phyloP scores from a whole-genome alignment of 768 basidiomycete species.

The Infundibulicybe gibba region DNA sequence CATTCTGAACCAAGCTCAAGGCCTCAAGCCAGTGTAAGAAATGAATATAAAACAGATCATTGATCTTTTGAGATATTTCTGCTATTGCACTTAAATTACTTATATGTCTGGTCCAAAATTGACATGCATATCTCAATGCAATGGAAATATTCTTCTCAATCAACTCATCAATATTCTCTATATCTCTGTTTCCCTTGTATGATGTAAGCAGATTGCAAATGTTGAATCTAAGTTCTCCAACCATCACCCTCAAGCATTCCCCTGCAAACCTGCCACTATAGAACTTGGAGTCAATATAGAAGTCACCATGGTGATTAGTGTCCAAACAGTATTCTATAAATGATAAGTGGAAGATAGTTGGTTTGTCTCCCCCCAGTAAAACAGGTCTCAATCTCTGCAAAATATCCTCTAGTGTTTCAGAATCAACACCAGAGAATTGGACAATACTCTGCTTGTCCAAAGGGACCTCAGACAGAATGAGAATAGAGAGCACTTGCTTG shows the following conservation, averaged over 20 bases:
- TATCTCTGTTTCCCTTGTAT: slow-evolving; percentile 20
- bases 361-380: no score
- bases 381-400: no score
- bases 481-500: no score
- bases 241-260: slow-evolving; percentile 25
- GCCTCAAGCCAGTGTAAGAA: slow-evolving; percentile 15
- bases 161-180: slow-evolving; percentile 11
- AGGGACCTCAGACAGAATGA: no score
- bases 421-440: no score
- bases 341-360: background rate
- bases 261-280: slow-evolving; percentile 13
- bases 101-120: slow-evolving; percentile 29
- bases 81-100: no score
- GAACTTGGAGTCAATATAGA: no score
- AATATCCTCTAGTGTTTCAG: no score
- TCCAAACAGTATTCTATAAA: background rate
- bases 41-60: slow-evolving; percentile 1
- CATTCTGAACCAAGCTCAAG: slow-evolving; percentile 5
- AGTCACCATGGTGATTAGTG: no score
- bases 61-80: background rate
- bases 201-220: slow-evolving; percentile 34
- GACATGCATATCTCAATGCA: slow-evolving; percentile 29
- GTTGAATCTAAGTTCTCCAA: slow-evolving; percentile 29
- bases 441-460: no score
- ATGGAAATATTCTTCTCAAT: slow-evolving; percentile 21